phyloP scores from a whole-genome alignment of 2,329 filamentous ascomycete genomes.

The Penicillium hordei region DNA sequence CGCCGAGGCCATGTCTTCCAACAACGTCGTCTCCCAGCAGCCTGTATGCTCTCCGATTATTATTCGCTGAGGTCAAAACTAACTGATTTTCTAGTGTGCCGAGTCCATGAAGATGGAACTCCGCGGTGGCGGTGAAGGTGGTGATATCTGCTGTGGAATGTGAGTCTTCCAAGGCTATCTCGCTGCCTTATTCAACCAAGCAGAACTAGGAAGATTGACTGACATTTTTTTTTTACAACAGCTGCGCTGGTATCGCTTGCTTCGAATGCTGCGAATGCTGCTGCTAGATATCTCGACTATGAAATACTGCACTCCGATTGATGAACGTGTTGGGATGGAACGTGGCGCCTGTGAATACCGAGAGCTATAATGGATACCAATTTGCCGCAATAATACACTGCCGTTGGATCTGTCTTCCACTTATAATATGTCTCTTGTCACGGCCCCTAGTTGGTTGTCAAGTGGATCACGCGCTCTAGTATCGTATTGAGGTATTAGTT shows the following conservation, averaged over 20 bases:
- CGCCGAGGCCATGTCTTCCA: slow-evolving; percentile 5
- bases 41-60: not conserved
- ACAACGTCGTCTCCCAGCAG: slow-evolving; percentile 3
- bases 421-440: not conserved
- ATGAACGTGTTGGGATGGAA: not conserved
- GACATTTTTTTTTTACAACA: not conserved
- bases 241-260: slow-evolving; percentile 9
- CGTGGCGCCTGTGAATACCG: not conserved
- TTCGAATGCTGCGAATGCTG: slow-evolving; percentile 12
- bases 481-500: not conserved
- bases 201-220: not conserved
- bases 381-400: not conserved
- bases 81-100: not conserved
- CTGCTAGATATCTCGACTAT: slow-evolving; percentile 1
- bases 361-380: not conserved
- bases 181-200: not conserved
- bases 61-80: not conserved
- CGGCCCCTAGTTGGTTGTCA: not conserved
- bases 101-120: slow-evolving; percentile 13
- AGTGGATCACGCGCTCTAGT: not conserved
- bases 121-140: slow-evolving; percentile 8
- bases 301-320: not conserved
- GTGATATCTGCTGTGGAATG: slow-evolving; percentile 11
- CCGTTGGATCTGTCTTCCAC: not conserved
- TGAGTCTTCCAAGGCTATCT: not conserved